Evolutionary conservation across 768 basidiomycete species (phyloP), one percentile per base, ranked within the genome.

Genomic region (Panaeolus cyanescens): DNA sequence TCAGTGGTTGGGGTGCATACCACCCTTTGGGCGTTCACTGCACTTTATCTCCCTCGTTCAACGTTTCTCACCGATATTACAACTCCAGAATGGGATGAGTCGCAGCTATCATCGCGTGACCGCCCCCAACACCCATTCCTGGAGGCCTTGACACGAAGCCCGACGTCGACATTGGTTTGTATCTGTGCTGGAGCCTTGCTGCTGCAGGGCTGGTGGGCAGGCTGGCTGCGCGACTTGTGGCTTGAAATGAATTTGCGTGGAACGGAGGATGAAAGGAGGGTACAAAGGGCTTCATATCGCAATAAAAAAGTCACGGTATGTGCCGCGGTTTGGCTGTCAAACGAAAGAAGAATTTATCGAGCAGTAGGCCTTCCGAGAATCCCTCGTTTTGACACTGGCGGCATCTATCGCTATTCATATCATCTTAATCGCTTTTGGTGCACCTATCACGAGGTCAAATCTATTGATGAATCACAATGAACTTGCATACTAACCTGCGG

Each of bases 51-150:
- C n/a, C 92, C 92, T n/a, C 83, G 83, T 55, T 84, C 82, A 17
- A 77, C 80, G 2, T 76, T 79, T 45, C 68, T 86, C 25, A 75
- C 79, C 60, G 75, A 73, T 12, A 67, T 78, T n/a, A 72, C 74
- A 31, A 68, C 67, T 2, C 68, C 72, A 9, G 62, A 66, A 54
- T 66, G 73, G 68, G 72, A 76, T 61, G 61, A 69, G 30, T 68
- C 67, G 19, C 72, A 74, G 31, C 59, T 71, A 5, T 77, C 79
- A 3, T 84, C 83, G 4, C 72, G 71, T 5, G 89, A 91, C 66
- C 80, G 84, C 58, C 91, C 91, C 10, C 91, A 93, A 67, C 85
- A 87, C 62, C 82, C 82, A 1, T 91, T 92, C 72, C 74, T 94
- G 20, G 85, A 83, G 37, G 78, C 84, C 1, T 71, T 95, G 62